A percentile compares a stretch with the other conserved stretches of the same genome.
Evolutionary conservation across 2,329 filamentous ascomycete species (phyloP).

Genomic region (Exophiala alcalophila): DNA sequence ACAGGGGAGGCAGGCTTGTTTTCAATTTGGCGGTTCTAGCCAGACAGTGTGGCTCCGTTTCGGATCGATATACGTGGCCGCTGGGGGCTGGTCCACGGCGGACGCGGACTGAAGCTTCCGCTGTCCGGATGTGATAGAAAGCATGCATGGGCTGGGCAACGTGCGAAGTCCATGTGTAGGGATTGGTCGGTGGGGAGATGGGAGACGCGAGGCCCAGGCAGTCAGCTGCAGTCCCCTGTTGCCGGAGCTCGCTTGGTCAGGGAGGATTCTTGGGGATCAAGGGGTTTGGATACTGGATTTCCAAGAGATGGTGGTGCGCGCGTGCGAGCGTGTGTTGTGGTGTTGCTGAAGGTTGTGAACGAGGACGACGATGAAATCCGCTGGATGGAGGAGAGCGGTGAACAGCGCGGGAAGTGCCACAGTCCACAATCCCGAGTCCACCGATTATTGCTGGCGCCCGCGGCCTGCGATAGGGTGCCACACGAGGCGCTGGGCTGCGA

Average conservation of each 20-base stretch:
- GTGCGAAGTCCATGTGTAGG: slow-evolving; percentile 18
- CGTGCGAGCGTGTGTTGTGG: not conserved
- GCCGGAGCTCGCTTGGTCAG: slow-evolving; percentile 5
- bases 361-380: too few relatives aligned
- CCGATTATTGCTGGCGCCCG: too few relatives aligned
- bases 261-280: slow-evolving; percentile 4
- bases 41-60: slow-evolving; percentile 9
- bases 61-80: slow-evolving; percentile 22
- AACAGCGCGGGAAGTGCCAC: too few relatives aligned
- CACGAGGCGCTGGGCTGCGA: too few relatives aligned
- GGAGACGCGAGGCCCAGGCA: slow-evolving; percentile 1
- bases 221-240: slow-evolving; percentile 10
- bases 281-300: not conserved
- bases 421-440: too few relatives aligned
- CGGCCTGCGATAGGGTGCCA: too few relatives aligned
- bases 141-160: slow-evolving; percentile 19
- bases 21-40: too few relatives aligned
- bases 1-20: too few relatives aligned
- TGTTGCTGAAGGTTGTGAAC: not conserved
- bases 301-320: not conserved
- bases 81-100: slow-evolving; percentile 15
- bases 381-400: too few relatives aligned
- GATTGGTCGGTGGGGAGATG: slow-evolving; percentile 16
- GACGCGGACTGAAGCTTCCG: slow-evolving; percentile 22
- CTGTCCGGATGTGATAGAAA: slow-evolving; percentile 13